Base-by-base conservation (phyloP, 2,329 filamentous ascomycete genomes). In the Colletotrichum limetticola region DNA sequence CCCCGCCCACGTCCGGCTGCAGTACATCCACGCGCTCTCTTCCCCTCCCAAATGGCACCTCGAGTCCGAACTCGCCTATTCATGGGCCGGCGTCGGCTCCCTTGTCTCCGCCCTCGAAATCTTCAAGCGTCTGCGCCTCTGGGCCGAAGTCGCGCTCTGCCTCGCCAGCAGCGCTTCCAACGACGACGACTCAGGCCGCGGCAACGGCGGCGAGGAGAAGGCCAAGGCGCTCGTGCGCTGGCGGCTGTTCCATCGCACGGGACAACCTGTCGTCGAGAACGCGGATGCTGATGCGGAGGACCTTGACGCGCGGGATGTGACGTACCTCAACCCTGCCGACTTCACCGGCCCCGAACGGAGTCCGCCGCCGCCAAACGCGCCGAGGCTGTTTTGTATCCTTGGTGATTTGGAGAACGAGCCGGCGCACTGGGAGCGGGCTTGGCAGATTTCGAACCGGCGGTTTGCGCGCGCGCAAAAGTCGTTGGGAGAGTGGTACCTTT, bases 141-240 rank as follows among this genome's bases (percentile, higher is more conserved):
- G 97, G 95, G 94, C 97, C 1, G 97, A 99, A 83, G 95, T 95
- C 5, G 96, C 97, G 0, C 87, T 99, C 1, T 99, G 97, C 81
- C 92, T 95, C 78, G 95, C 95, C 14, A 87, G 83, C 79, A 86
- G 81, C 58, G 89, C 84, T 24, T 85, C 83, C 64, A 87, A 91
- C 0, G 88, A 91, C 5, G 89, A 91, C 64, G 85, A 86, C 70
- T 85, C 83, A 64, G 90, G 83, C 2, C 84, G 89, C 5, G 89
- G 89, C 1, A 85, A 83, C 26, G 88, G 88, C 6, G 89, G 88
- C 2, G 95, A 98, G 82, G 93, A 93, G 28, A 97, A 97, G 79
- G 97, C 95, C 1, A 91, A 90, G 68, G 89, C 88, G 3, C 89
- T 98, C 61, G 85, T 98, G 19, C 90, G 94, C 66, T 91, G 92